A percentile compares a stretch with the other conserved stretches of the same genome.
Conservation (phyloP, 148 eudicot species). For the Vaccinium macrocarpon region DNA sequence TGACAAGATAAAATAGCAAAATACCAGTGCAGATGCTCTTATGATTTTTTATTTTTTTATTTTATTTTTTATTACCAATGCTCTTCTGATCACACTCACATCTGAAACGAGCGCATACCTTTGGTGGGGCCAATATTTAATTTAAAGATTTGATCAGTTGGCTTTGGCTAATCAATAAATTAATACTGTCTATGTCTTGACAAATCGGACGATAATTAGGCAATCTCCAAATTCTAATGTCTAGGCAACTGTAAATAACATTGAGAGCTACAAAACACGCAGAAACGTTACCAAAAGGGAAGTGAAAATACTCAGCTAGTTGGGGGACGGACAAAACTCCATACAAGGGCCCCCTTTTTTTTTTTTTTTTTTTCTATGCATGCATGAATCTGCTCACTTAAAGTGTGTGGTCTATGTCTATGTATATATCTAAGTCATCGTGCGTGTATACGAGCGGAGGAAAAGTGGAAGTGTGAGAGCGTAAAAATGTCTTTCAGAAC, state of each 20-base stretch:
- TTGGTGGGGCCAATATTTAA: too few relatives aligned
- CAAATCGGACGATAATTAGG: background rate
- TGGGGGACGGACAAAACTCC: background rate
- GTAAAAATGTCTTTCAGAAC: background rate
- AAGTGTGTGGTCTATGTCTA: background rate
- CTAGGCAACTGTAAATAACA: too few relatives aligned
- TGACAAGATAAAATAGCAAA: too few relatives aligned
- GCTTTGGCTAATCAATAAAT: too few relatives aligned
- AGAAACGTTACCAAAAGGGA: background rate
- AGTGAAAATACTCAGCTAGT: background rate
- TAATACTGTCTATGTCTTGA: background rate
- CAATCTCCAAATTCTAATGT: background rate
- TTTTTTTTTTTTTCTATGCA: background rate
- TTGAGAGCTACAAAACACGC: background rate
- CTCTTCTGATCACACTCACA: too few relatives aligned
- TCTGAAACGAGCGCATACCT: too few relatives aligned
- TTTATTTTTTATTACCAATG: too few relatives aligned
- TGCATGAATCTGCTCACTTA: background rate
- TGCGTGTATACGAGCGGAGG: background rate
- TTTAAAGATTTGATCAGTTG: too few relatives aligned
- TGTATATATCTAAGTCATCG: background rate
- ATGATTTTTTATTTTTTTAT: too few relatives aligned
- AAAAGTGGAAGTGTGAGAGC: background rate
- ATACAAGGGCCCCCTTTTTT: background rate
- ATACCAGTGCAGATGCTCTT: too few relatives aligned